Evolutionary conservation across 352 stramenopile genomes (phyloP).

Genomic region (Pythium folliculosum): DNA sequence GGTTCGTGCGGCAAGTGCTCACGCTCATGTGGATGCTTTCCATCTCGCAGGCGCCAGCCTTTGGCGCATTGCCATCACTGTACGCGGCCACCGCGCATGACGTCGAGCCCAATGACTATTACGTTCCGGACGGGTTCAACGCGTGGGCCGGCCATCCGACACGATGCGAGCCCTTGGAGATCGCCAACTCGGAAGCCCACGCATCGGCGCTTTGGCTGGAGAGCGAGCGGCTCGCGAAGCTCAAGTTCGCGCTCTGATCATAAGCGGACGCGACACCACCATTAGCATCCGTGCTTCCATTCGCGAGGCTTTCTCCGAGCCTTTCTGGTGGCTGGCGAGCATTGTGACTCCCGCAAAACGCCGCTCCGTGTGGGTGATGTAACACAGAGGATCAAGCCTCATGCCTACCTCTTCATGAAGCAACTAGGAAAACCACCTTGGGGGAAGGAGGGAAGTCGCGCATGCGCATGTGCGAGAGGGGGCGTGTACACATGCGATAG

Average conservation of each 20-base stretch:
- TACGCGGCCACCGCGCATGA: constrained; percentile 40
- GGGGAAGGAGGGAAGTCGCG: too few species aligned
- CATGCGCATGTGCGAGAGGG: too few species aligned
- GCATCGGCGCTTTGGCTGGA: constrained; percentile 2
- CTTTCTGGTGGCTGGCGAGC: too few species aligned
- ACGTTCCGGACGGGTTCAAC: constrained; percentile 34
- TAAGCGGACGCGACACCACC: too few species aligned
- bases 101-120: constrained; percentile 36
- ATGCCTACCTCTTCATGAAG: too few species aligned
- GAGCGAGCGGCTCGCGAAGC: constrained; percentile 4
- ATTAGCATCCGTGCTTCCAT: too few species aligned
- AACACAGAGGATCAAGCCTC: too few species aligned
- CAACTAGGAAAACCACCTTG: too few species aligned
- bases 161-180: not conserved
- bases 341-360: too few species aligned
- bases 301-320: too few species aligned
- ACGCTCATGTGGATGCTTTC: constrained; percentile 30
- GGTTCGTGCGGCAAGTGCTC: constrained; percentile 33
- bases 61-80: constrained; percentile 43
- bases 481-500: too few species aligned
- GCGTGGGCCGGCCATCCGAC: constrained; percentile 29
- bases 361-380: too few species aligned
- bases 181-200: not conserved
- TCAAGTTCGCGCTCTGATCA: not conserved
- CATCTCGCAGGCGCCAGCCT: constrained; percentile 41